Conservation (phyloP, 345 rosid genomes). For the Adansonia digitata region DNA sequence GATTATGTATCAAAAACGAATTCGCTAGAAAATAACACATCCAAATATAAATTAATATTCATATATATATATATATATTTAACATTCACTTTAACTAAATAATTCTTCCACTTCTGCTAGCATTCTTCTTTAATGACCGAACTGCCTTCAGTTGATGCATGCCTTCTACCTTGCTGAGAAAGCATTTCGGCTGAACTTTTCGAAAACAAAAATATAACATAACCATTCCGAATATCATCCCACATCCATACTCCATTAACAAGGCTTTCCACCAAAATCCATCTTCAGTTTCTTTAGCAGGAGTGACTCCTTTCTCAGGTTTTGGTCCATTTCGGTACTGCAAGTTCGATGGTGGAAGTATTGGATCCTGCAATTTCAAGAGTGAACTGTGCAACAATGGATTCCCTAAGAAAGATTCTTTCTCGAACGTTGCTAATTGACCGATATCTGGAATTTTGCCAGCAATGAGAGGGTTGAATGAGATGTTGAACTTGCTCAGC, state of each 20-base stretch:
- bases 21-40: neutral
- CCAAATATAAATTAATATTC: too few relatives aligned
- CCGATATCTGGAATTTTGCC: slow-evolving; percentile 64
- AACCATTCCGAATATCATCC: neutral
- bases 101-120: neutral
- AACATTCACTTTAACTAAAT: neutral
- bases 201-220: neutral
- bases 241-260: neutral
- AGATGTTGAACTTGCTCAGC: slow-evolving; percentile 73
- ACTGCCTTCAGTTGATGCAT: neutral
- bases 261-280: neutral
- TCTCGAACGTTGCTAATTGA: slow-evolving; percentile 63
- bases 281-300: too few relatives aligned
- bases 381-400: slow-evolving; percentile 47
- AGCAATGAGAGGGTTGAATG: slow-evolving; percentile 58
- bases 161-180: neutral
- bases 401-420: slow-evolving; percentile 62
- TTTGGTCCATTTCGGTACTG: neutral
- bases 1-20: too few relatives aligned
- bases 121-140: neutral
- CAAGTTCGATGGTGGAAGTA: neutral
- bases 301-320: neutral
- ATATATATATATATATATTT: too few relatives aligned
- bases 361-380: slow-evolving; percentile 12
- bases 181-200: neutral